These are phyloP conservation scores for Thalia dealbata DNA, from an alignment of 176 grass and related monocot genomes.

Conservation along the genomic window DNA sequence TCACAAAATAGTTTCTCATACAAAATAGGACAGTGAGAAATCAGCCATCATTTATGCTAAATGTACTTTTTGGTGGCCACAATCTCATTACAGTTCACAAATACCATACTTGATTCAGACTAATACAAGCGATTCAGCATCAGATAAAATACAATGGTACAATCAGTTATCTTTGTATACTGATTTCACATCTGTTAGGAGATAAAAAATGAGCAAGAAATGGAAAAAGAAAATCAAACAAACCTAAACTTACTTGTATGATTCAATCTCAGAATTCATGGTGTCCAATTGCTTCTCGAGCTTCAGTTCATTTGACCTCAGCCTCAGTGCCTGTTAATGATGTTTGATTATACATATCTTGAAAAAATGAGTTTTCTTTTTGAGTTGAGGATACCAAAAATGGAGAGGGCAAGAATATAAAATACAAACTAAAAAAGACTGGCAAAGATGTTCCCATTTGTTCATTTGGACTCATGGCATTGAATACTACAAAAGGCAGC, in stretches of 20 bases:
- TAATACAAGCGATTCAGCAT: background rate
- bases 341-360: background rate
- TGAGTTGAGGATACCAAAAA: background rate
- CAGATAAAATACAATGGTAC: background rate
- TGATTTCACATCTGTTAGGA: background rate
- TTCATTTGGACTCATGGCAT: too few species aligned
- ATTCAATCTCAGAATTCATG: conserved; percentile 72
- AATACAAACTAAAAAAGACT: too few species aligned
- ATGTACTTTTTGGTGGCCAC: background rate
- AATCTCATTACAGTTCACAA: background rate
- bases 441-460: too few species aligned
- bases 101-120: background rate
- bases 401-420: background rate
- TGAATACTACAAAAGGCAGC: too few species aligned
- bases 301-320: conserved; percentile 95
- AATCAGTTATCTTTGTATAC: background rate
- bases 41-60: background rate
- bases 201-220: conserved; percentile 3
- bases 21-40: background rate
- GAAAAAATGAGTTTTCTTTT: background rate
- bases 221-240: background rate
- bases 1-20: background rate
- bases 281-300: conserved; percentile 82
- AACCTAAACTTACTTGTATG: conserved; percentile 47
- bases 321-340: conserved; percentile 60